Evolutionary conservation across 2,329 filamentous ascomycete species (phyloP).

Genomic region (Aspergillus thermomutatus): DNA sequence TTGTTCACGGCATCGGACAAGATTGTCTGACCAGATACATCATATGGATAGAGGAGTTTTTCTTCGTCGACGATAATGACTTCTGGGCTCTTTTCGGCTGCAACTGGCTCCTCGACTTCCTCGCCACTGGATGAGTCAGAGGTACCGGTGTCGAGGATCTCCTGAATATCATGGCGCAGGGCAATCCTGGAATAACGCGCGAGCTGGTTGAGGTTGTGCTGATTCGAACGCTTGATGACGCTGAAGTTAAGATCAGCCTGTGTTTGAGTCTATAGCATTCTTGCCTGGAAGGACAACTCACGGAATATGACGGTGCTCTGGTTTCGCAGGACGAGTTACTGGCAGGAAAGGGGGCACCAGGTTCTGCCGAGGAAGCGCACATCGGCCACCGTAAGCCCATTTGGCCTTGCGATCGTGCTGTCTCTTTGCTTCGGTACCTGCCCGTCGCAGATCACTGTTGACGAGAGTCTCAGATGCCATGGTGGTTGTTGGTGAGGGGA

Average conservation of each 20-base stretch:
- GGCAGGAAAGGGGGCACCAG: constrained; percentile 3
- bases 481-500: neutral
- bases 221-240: constrained; percentile 6
- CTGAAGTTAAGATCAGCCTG: neutral
- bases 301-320: constrained; percentile 13
- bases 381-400: constrained; percentile 36
- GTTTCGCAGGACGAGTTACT: constrained; percentile 16
- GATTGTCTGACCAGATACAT: constrained; percentile 55
- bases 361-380: constrained; percentile 6
- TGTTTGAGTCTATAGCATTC: neutral
- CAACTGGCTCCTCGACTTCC: constrained; percentile 35
- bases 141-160: constrained; percentile 26
- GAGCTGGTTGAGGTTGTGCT: constrained; percentile 15
- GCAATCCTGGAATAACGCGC: constrained; percentile 18
- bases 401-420: constrained; percentile 39
- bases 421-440: constrained; percentile 48
- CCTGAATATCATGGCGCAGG: constrained; percentile 32
- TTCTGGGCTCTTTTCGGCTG: constrained; percentile 45
- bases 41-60: constrained; percentile 52
- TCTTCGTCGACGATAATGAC: constrained; percentile 44
- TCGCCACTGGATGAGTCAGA: constrained; percentile 34
- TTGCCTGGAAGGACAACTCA: constrained; percentile 10
- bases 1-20: constrained; percentile 55
- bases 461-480: constrained; percentile 37
- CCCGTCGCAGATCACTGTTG: constrained; percentile 53